Evolutionary conservation across 352 stramenopile genomes (phyloP), one percentile per base, ranked within the genome.

Genomic region (Thalassiosira ordinaria): DNA sequence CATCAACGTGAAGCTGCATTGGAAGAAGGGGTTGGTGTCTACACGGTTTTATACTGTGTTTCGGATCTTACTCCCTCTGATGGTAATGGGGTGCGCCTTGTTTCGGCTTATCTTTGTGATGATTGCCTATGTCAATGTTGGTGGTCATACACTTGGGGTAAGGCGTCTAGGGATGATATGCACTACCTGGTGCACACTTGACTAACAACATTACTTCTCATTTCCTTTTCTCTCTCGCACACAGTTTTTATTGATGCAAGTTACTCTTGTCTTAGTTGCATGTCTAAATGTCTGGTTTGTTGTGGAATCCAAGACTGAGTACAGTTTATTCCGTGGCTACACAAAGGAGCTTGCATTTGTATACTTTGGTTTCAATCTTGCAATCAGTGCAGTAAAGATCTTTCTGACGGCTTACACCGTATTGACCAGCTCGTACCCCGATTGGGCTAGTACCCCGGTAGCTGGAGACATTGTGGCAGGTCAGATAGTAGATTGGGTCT

Each of bases 401-500:
- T 41, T 5, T 5, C 5, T 11, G 5, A 41, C 33, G 5, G 11
- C 11, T 41, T 41, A 41, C 33, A 41, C 11, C 11, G 33, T 41
- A 11, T 11, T 5, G 33, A 41, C 5, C 11, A 11, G 33, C 11
- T 5, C 11, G 33, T 5, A 11, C 33, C 33, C 33, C 5, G 33
- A 41, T 41, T 11, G 5, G 5, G 5, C 5, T 11, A 41, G 11
- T 5, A 5, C 5, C 5, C 33, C 33, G 11, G 11, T 5, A 11
- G 5, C 11, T 11, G 11, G 5, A 11, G 33, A 41, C 11, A 11
- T 41, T 11, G 33, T 41, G 2, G 6, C 47, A 1, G 66, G 66
- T 14, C 22, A 69, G 33, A 2, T 76, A 11, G 20, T 76, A 13
- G 67, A 76, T 51, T 39, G 2, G 5, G 31, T 68, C 22, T 76